Conservation (phyloP, 352 stramenopile species). For the Phytopythium chamaehyphon region DNA sequence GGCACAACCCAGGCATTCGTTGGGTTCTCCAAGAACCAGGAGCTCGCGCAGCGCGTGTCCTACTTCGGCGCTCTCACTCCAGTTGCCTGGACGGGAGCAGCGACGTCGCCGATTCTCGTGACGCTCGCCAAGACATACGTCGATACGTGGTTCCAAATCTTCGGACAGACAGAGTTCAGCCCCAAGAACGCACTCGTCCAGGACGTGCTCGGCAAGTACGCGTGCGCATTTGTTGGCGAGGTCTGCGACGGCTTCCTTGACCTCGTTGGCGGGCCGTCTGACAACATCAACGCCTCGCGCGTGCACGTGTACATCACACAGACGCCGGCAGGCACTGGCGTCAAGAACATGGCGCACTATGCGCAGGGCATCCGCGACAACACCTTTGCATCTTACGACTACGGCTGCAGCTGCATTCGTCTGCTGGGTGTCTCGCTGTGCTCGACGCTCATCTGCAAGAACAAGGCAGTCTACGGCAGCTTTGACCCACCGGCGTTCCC, state of each 20-base stretch:
- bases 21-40: constrained; percentile 53
- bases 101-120: constrained; percentile 25
- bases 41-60: constrained; percentile 34
- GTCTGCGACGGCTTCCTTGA: constrained; percentile 39
- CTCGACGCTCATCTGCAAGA: constrained; percentile 37
- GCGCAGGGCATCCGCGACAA: constrained; percentile 48
- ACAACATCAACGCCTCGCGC: constrained; percentile 43
- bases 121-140: constrained; percentile 33
- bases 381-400: constrained; percentile 47
- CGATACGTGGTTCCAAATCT: constrained; percentile 28
- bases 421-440: constrained; percentile 34
- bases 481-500: constrained; percentile 44
- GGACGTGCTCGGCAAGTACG: constrained; percentile 22
- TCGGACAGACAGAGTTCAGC: constrained; percentile 40
- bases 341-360: constrained; percentile 56
- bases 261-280: constrained; percentile 30
- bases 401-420: constrained; percentile 36
- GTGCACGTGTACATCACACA: constrained; percentile 55
- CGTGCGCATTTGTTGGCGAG: constrained; percentile 36
- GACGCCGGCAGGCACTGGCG: constrained; percentile 43
- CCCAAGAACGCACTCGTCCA: constrained; percentile 16
- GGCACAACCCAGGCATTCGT: constrained; percentile 54
- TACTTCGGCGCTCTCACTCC: constrained; percentile 53
- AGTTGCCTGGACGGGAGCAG: constrained; percentile 32
- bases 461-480: constrained; percentile 39